phyloP scores from a whole-genome alignment of 1,139 yeast species.

The Tardiomyces depauwii region DNA sequence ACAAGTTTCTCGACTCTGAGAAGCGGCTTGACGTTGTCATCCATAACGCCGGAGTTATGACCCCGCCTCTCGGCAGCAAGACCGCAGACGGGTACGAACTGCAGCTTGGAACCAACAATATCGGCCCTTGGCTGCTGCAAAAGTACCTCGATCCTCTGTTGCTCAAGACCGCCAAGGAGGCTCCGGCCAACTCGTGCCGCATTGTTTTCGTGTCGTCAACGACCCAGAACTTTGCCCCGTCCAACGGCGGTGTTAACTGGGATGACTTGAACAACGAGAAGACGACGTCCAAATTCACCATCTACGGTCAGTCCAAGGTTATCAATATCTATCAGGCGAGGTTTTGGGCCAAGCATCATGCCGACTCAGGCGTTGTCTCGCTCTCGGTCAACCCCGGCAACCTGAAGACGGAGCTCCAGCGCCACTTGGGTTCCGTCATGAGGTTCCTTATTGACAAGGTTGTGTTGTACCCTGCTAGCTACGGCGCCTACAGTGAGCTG shows the following conservation, averaged over 20 bases:
- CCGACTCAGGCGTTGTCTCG: conserved; percentile 27
- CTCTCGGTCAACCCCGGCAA: conserved; percentile 40
- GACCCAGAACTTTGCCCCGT: conserved; percentile 29
- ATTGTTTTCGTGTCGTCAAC: conserved; percentile 39
- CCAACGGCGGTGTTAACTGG: conserved; percentile 4
- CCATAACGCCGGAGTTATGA: conserved; percentile 38
- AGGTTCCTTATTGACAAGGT: conserved; percentile 4
- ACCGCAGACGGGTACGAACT: conserved; percentile 40
- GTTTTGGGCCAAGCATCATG: conserved; percentile 32
- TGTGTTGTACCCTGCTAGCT: conserved; percentile 20
- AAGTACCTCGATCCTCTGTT: conserved; percentile 35
- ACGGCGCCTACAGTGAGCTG: conserved; percentile 35
- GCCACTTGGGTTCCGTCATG: conserved; percentile 15
- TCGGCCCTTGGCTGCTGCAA: conserved; percentile 42
- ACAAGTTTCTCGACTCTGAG: conserved; percentile 21
- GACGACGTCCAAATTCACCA: neutral
- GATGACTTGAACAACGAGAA: conserved; percentile 3
- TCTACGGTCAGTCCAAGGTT: conserved; percentile 41
- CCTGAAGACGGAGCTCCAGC: conserved; percentile 31
- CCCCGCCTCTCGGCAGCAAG: conserved; percentile 27
- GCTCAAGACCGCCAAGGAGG: conserved; percentile 8
- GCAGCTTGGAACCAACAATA: conserved; percentile 40
- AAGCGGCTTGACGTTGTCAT: conserved; percentile 19
- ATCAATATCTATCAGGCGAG: conserved; percentile 32
- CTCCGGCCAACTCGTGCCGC: conserved; percentile 19